phyloP scores from a whole-genome alignment of 495 filamentous ascomycete species.

The Lasiosphaeris hirsuta region DNA sequence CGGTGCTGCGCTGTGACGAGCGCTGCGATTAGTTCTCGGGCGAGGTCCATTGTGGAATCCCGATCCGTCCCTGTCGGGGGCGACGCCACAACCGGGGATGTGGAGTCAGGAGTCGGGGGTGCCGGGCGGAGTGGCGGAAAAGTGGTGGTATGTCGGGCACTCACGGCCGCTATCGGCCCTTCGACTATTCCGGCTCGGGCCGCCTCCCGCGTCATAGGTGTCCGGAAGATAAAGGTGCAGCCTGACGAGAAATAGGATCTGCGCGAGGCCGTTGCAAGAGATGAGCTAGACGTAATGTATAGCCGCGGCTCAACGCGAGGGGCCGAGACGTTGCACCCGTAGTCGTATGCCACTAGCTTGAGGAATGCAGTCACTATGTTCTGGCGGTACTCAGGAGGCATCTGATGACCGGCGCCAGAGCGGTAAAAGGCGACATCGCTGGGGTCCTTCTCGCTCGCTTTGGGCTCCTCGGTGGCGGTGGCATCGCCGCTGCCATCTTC shows the following conservation, averaged over 20 bases:
- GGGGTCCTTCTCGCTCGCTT: constrained; percentile 11
- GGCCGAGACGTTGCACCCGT: constrained; percentile 66
- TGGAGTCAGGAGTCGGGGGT: not conserved
- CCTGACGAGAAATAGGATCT: constrained; percentile 52
- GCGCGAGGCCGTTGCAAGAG: constrained; percentile 37
- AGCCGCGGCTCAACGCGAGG: constrained; percentile 63
- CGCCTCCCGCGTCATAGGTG: constrained; percentile 62
- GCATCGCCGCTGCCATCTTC: constrained; percentile 3
- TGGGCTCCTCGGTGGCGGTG: not conserved
- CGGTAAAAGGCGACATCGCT: constrained; percentile 37
- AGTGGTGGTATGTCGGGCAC: constrained; percentile 49
- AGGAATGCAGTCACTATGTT: constrained; percentile 68
- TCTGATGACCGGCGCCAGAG: constrained; percentile 59
- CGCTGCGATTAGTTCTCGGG: constrained; percentile 69
- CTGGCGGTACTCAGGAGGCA: constrained; percentile 73
- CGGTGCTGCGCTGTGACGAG: constrained; percentile 81
- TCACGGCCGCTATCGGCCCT: constrained; percentile 69
- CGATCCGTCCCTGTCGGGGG: constrained; percentile 16
- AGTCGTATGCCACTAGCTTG: constrained; percentile 76
- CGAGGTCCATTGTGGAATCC: constrained; percentile 62
- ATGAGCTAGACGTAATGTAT: constrained; percentile 52
- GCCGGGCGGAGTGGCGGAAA: constrained; percentile 34
- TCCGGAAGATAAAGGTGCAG: constrained; percentile 59
- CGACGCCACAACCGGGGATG: not conserved
- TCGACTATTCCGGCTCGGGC: constrained; percentile 72